Conservation (phyloP, 108 stramenopile genomes). For the Mayamaea pseudoterrestris region DNA sequence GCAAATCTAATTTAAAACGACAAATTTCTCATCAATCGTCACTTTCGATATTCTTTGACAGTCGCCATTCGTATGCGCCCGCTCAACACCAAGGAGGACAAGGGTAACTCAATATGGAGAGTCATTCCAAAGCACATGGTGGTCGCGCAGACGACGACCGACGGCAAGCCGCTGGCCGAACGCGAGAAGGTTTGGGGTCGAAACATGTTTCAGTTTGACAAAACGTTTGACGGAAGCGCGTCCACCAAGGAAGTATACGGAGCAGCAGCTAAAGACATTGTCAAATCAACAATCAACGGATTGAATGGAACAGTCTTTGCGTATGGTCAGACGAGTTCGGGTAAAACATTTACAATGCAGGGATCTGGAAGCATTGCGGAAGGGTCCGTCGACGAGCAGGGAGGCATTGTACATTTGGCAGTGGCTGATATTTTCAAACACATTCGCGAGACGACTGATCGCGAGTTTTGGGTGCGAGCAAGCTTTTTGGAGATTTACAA, state of each 20-base stretch:
- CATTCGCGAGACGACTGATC: constrained; percentile 40
- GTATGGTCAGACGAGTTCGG: constrained; percentile 87
- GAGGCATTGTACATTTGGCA: constrained; percentile 78
- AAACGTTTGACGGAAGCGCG: constrained; percentile 71
- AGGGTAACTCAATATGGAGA: constrained; percentile 57
- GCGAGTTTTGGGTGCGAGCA: constrained; percentile 78
- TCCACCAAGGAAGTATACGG: constrained; percentile 85
- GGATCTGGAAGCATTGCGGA: constrained; percentile 65
- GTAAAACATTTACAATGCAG: constrained; percentile 92
- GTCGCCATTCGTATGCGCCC: constrained; percentile 94
- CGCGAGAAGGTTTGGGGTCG: constrained; percentile 43
- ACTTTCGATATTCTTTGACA: constrained; percentile 18
- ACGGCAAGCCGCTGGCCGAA: constrained; percentile 61
- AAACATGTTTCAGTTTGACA: constrained; percentile 90
- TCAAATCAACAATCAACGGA: constrained; percentile 74
- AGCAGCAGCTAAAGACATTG: constrained; percentile 76
- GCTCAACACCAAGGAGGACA: constrained; percentile 61
- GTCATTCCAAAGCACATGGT: constrained; percentile 69
- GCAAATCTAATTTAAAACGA: too few species aligned
- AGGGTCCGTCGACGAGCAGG: constrained; percentile 24
- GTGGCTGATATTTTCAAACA: constrained; percentile 68
- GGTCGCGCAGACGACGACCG: constrained; percentile 51
- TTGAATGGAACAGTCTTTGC: constrained; percentile 97
- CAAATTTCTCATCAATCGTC: background rate
- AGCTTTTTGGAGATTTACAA: constrained; percentile 99